A percentile compares a stretch with the other conserved stretches of the same genome.
Conservation (phyloP, 2,329 filamentous ascomycete genomes). For the Neopestalotiopsis sp. region DNA sequence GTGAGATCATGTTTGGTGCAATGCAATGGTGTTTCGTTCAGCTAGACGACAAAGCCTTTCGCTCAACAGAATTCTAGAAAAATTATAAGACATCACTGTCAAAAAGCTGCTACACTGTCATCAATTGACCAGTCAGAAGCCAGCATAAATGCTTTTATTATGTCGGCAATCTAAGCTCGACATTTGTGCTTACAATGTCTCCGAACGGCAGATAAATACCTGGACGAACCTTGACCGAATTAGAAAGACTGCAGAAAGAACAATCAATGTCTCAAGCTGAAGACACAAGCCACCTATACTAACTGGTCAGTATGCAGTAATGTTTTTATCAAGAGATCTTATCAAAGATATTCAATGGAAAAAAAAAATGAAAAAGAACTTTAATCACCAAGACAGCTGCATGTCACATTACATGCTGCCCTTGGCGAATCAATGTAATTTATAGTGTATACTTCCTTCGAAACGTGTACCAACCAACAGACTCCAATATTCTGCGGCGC, state of each 20-base stretch:
- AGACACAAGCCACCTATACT: neutral
- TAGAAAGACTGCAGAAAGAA: neutral
- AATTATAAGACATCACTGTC: neutral
- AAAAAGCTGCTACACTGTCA: neutral
- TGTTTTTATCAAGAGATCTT: too few relatives aligned
- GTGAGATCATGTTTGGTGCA: neutral
- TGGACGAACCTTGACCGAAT: neutral
- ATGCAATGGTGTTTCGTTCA: neutral
- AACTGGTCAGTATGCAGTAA: too few relatives aligned
- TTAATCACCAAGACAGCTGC: too few relatives aligned
- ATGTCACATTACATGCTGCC: too few relatives aligned
- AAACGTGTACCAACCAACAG: too few relatives aligned
- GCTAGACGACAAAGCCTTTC: neutral
- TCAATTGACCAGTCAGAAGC: neutral
- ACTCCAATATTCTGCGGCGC: too few relatives aligned
- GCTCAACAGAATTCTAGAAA: neutral
- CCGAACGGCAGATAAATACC: neutral
- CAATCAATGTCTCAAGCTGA: slow-evolving; percentile 8
- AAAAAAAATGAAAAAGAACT: too few relatives aligned
- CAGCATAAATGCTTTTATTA: neutral
- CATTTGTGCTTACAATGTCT: neutral
- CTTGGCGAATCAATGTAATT: too few relatives aligned
- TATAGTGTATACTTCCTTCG: too few relatives aligned
- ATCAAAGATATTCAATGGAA: too few relatives aligned
- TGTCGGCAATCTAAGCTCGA: neutral